Evolutionary conservation across 2,329 filamentous ascomycete species (phyloP).

Genomic region (Ophiosphaerella herpotricha): DNA sequence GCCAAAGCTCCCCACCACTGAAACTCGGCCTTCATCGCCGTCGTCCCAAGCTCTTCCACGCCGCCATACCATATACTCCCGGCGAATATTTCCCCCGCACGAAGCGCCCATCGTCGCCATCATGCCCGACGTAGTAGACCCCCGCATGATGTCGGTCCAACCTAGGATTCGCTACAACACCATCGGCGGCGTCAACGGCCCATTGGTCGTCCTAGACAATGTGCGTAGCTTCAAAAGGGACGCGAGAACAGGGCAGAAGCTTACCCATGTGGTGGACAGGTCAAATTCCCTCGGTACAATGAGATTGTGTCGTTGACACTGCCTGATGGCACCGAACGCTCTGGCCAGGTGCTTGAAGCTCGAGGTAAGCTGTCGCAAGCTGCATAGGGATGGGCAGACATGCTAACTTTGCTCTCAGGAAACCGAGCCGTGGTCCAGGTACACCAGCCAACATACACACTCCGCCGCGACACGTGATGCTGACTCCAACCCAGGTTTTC

Average conservation of each 20-base stretch:
- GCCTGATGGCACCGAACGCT: conserved; percentile 90
- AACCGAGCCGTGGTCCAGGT: conserved; percentile 95
- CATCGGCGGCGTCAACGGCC: conserved; percentile 95
- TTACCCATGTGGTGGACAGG: conserved; percentile 57
- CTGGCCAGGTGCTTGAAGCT: conserved; percentile 95
- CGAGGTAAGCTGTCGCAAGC: conserved; percentile 67
- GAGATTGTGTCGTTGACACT: conserved; percentile 97
- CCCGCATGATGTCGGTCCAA: conserved; percentile 62
- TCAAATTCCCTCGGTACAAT: conserved; percentile 97
- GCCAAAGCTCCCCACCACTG: conserved; percentile 16
- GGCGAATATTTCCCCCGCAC: conserved; percentile 20
- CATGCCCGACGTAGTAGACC: conserved; percentile 50
- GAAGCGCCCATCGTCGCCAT: conserved; percentile 32
- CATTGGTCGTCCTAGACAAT: conserved; percentile 96
- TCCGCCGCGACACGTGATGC: conserved; percentile 9
- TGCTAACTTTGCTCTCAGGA: conserved; percentile 59
- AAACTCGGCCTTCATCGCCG: conserved; percentile 19
- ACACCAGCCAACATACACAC: conserved; percentile 27
- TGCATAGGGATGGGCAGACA: not conserved
- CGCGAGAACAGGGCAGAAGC: conserved; percentile 13
- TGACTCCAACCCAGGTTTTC: conserved; percentile 72
- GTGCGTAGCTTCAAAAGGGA: conserved; percentile 57
- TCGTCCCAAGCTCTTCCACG: conserved; percentile 7
- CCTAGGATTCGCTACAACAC: conserved; percentile 94
- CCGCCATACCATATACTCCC: conserved; percentile 18